Conservation (phyloP, 495 filamentous ascomycete species). For the Pseudoneurospora amorphoporcata region DNA sequence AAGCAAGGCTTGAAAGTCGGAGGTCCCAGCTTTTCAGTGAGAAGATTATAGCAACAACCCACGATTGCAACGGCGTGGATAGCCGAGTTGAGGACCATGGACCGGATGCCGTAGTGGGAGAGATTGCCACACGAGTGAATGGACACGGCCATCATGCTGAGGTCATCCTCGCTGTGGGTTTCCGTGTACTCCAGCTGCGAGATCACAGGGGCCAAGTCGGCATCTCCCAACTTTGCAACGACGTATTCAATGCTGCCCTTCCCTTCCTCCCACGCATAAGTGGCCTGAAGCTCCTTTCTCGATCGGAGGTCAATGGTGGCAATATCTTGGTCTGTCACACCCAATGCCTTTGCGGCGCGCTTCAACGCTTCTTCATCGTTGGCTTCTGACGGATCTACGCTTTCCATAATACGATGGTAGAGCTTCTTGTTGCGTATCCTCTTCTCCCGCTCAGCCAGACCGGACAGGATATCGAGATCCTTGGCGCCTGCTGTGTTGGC, state of each 20-base stretch:
- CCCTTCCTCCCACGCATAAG: constrained; percentile 39
- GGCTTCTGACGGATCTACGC: constrained; percentile 24
- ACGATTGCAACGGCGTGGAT: constrained; percentile 87
- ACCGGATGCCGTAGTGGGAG: constrained; percentile 85
- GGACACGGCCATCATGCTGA: constrained; percentile 73
- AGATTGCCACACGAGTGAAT: constrained; percentile 97
- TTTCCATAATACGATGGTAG: constrained; percentile 40
- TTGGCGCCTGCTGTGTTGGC: constrained; percentile 79
- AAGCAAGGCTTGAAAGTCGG: constrained; percentile 70
- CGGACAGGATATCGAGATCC: constrained; percentile 67
- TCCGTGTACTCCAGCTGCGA: constrained; percentile 25
- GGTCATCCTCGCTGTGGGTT: constrained; percentile 22
- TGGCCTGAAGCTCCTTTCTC: constrained; percentile 32
- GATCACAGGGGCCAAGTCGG: constrained; percentile 49
- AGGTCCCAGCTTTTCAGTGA: constrained; percentile 81
- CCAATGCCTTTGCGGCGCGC: constrained; percentile 26
- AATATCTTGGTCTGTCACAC: constrained; percentile 23
- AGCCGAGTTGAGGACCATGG: constrained; percentile 68
- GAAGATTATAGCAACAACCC: constrained; percentile 94
- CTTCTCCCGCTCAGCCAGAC: constrained; percentile 55
- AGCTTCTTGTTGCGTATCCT: constrained; percentile 68
- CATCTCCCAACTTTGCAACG: constrained; percentile 46
- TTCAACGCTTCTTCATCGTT: constrained; percentile 31
- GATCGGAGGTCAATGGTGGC: constrained; percentile 35
- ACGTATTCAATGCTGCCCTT: constrained; percentile 63